Evolutionary conservation across 768 basidiomycete genomes (phyloP).

Genomic region (Kwoniella dejecticola): DNA sequence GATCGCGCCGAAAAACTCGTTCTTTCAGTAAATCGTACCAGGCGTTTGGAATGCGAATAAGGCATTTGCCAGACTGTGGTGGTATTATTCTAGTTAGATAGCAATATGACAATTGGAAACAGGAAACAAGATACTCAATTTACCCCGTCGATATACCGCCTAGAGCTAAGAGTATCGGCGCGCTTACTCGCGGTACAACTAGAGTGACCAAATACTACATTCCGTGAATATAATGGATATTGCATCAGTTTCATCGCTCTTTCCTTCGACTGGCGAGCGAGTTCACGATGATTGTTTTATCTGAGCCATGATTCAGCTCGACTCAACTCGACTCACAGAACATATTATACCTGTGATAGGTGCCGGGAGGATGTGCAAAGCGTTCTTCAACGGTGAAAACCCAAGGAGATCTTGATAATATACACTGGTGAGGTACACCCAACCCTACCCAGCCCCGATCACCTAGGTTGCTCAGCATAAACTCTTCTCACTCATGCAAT

Average conservation of each 20-base stretch:
- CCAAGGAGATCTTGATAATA: slow-evolving; percentile 38
- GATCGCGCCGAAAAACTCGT: slow-evolving; percentile 33
- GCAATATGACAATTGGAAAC: too few species aligned
- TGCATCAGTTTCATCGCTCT: too few species aligned
- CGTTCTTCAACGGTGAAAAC: slow-evolving; percentile 14
- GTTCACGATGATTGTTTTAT: too few species aligned
- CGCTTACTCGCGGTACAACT: slow-evolving; percentile 22
- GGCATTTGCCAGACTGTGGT: slow-evolving; percentile 11
- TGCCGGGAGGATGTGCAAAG: slow-evolving; percentile 19
- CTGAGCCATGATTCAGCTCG: too few species aligned
- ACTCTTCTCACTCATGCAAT: too few species aligned
- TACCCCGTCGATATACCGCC: slow-evolving; percentile 15
- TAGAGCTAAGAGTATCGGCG: slow-evolving; percentile 16
- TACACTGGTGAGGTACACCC: slow-evolving; percentile 19
- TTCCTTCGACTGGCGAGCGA: too few species aligned
- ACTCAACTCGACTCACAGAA: slow-evolving; percentile 12
- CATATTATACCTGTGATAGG: slow-evolving; percentile 23
- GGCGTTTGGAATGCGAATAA: slow-evolving; percentile 35
- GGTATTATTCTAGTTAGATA: too few species aligned
- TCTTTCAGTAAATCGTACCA: slow-evolving; percentile 34
- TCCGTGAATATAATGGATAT: too few species aligned
- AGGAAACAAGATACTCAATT: not conserved
- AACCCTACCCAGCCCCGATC: slow-evolving; percentile 14
- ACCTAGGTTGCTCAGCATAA: not conserved
- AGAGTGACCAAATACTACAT: slow-evolving; percentile 13